Base-by-base conservation (phyloP, 805 yeast species). In the Cyberlindnera samutprakarnensis region DNA sequence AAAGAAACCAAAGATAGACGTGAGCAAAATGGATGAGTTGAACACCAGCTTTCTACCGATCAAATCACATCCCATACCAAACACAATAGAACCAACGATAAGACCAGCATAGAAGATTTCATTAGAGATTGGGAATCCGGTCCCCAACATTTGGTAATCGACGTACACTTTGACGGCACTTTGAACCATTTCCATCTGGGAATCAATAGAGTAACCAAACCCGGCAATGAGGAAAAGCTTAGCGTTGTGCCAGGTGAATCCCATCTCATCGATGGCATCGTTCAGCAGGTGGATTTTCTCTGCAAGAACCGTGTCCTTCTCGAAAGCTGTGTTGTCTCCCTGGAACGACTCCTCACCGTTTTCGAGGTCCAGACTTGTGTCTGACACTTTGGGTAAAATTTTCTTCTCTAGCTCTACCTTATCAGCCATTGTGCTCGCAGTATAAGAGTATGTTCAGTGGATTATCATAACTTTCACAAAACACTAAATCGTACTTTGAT, bases 211-310 rank as follows among this genome's bases (percentile, higher is more conserved):
- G 43, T 69, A 70, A 31, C 76, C 77, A 45, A 65, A 66, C 6
- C 77, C 76, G 9, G 73, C 72, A 21, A 70, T 49, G 30, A 53
- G 44, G 44, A 70, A 69, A 7, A 66, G 46, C 39, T 64, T 59
- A 16, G 54, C 51, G 37, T 69, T 74, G 37, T 62, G 62, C 66
- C 69, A 64, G 2, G 81, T 73, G 54, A 75, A 70, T 0, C 80
- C 80, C 33, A 74, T 70, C 43, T 75, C 75, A 45, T 75, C 78
- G 35, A 74, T 59, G 13, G 80, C 76, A 36, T 69, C 52, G 48
- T 72, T 71, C 30, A 72, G 54, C 8, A 72, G 48, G 27, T 51
- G 53, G 46, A 70, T 66, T 37, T 70, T 70, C 27, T 40, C 37
- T 3, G 49, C 34, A 4, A 45, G 34, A 7, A 43, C 49, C 7